phyloP scores from a whole-genome alignment of 2,329 filamentous ascomycete genomes.

The Paecilomyces variotii region DNA sequence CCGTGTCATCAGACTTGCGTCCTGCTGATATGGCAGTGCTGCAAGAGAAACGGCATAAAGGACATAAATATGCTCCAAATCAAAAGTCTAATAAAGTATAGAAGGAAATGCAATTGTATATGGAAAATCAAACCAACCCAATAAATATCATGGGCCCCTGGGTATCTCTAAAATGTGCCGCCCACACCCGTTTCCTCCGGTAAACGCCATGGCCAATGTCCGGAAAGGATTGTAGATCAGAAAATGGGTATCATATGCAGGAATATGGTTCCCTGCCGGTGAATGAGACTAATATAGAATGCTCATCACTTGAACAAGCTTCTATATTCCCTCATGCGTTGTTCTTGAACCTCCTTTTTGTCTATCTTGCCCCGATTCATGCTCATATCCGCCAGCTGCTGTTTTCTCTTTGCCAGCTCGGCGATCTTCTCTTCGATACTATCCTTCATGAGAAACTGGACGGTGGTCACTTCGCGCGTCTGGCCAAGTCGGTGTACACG shows the following conservation, averaged over 20 bases:
- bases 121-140: background rate
- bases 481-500: conserved; percentile 88
- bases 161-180: background rate
- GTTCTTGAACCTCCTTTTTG: conserved; percentile 56
- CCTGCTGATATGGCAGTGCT: background rate
- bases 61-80: background rate
- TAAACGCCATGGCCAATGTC: background rate
- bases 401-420: conserved; percentile 84
- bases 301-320: conserved; percentile 44
- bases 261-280: background rate
- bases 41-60: background rate
- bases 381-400: conserved; percentile 77
- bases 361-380: conserved; percentile 60
- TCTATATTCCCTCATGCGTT: conserved; percentile 55
- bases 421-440: conserved; percentile 96
- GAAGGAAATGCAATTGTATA: background rate
- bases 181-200: background rate
- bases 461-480: conserved; percentile 76
- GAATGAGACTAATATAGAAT: background rate
- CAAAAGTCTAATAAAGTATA: background rate
- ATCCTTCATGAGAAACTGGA: conserved; percentile 78
- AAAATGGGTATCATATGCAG: background rate
- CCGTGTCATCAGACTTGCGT: background rate
- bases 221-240: background rate
- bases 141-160: background rate